Percentiles rank a stretch among this genome's conserved stretches.
These are phyloP conservation scores for Sugiyamaella boreocaroliniensis DNA, from an alignment of 805 yeast genomes.

Conservation along the genomic window DNA sequence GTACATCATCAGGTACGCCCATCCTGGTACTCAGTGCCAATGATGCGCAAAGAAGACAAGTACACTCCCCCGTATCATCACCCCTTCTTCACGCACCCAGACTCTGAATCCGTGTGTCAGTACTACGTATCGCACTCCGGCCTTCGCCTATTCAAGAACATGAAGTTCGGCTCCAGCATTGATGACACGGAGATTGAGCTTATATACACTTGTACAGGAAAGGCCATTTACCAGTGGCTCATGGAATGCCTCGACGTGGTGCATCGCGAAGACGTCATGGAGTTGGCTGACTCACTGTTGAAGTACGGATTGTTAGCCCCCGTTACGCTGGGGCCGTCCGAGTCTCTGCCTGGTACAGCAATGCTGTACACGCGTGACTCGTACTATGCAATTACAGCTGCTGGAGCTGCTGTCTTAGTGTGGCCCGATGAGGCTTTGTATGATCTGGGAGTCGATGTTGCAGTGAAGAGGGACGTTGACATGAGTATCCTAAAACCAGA, in stretches of 20 bases:
- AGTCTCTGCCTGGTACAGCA: background rate
- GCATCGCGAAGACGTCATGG: slow-evolving; percentile 26
- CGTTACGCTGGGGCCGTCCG: slow-evolving; percentile 5
- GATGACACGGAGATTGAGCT: slow-evolving; percentile 15
- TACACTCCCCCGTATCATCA: slow-evolving; percentile 54
- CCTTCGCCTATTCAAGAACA: slow-evolving; percentile 48
- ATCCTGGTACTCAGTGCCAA: background rate
- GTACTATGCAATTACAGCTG: background rate
- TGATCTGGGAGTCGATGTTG: background rate
- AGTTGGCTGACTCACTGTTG: slow-evolving; percentile 15
- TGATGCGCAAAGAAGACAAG: background rate
- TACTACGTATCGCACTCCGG: slow-evolving; percentile 67
- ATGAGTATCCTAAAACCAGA: background rate
- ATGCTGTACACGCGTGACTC: background rate
- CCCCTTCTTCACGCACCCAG: slow-evolving; percentile 79
- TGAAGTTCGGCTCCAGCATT: slow-evolving; percentile 25
- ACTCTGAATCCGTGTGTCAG: slow-evolving; percentile 73
- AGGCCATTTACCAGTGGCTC: slow-evolving; percentile 78
- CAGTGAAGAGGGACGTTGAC: background rate
- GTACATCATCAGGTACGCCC: background rate
- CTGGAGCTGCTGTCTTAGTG: background rate
- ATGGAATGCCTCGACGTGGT: slow-evolving; percentile 80
- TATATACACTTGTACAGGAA: slow-evolving; percentile 60
- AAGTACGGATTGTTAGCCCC: slow-evolving; percentile 31
- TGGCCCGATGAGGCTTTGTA: background rate